Percentiles rank a stretch among this genome's conserved stretches.
These are phyloP conservation scores for Sphaerulina musiva DNA, from an alignment of 2,329 filamentous ascomycete genomes.

Conservation along the genomic window DNA sequence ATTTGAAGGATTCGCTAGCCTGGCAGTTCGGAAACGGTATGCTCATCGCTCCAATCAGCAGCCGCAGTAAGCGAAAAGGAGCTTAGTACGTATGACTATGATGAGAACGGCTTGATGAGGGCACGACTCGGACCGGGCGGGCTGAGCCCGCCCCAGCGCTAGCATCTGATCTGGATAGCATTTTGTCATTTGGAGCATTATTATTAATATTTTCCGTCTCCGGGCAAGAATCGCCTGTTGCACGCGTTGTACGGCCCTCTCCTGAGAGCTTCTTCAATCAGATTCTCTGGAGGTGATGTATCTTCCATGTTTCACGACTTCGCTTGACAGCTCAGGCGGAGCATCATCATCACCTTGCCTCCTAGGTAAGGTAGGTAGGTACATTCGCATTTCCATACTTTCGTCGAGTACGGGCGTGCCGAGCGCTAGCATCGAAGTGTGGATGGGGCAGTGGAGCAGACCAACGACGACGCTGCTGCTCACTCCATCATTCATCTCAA, in stretches of 20 bases:
- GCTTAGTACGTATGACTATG: background rate
- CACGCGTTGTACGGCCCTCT: slow-evolving; percentile 8
- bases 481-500: background rate
- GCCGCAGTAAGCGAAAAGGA: slow-evolving; percentile 12
- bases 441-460: background rate
- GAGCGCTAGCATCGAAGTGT: slow-evolving; percentile 12
- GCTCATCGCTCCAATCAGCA: slow-evolving; percentile 15
- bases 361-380: too few relatives aligned
- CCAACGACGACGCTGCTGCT: background rate
- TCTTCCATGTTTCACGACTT: background rate
- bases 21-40: slow-evolving; percentile 8
- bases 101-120: slow-evolving; percentile 10
- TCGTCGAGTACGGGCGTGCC: slow-evolving; percentile 12
- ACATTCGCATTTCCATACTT: too few relatives aligned
- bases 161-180: background rate
- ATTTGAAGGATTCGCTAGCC: slow-evolving; percentile 21
- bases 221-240: slow-evolving; percentile 5
- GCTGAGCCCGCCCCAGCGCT: slow-evolving; percentile 9
- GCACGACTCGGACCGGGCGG: slow-evolving; percentile 22
- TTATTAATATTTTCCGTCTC: too few relatives aligned
- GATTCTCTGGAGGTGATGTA: background rate
- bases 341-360: too few relatives aligned
- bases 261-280: slow-evolving; percentile 1
- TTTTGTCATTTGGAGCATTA: too few relatives aligned
- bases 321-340: background rate